These are phyloP conservation scores for Colletotrichum paranaense DNA, from an alignment of 2,329 filamentous ascomycete genomes.

Conservation along the genomic window DNA sequence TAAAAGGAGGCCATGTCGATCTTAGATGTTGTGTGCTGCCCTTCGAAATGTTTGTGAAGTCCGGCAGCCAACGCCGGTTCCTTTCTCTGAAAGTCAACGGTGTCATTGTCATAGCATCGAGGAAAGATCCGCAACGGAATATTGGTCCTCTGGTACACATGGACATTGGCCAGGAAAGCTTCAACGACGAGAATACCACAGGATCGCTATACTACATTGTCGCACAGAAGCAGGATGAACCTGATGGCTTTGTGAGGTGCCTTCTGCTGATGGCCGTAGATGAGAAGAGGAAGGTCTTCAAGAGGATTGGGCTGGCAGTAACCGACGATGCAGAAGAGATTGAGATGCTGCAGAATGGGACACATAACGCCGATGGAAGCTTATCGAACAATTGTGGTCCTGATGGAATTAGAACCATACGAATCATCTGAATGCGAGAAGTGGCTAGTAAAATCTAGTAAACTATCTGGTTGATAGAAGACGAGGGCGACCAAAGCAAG, in stretches of 20 bases:
- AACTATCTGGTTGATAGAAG: not conserved
- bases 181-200: not conserved
- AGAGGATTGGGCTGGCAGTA: conserved; percentile 3
- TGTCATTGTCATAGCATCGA: not conserved
- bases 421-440: not conserved
- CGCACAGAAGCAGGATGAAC: not conserved
- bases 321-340: conserved; percentile 5
- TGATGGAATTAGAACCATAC: not conserved
- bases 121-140: not conserved
- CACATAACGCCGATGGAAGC: not conserved
- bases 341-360: not conserved
- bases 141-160: not conserved
- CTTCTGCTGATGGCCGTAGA: not conserved
- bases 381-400: not conserved
- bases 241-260: not conserved
- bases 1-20: conserved; percentile 1
- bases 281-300: not conserved
- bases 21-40: not conserved
- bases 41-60: not conserved
- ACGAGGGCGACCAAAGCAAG: not conserved
- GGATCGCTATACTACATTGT: not conserved
- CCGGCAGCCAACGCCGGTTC: not conserved
- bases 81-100: not conserved
- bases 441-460: not conserved
- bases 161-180: not conserved